These are phyloP conservation scores for Rubia yunnanensis DNA, from an alignment of 257 asterid species.

Conservation along the genomic window DNA sequence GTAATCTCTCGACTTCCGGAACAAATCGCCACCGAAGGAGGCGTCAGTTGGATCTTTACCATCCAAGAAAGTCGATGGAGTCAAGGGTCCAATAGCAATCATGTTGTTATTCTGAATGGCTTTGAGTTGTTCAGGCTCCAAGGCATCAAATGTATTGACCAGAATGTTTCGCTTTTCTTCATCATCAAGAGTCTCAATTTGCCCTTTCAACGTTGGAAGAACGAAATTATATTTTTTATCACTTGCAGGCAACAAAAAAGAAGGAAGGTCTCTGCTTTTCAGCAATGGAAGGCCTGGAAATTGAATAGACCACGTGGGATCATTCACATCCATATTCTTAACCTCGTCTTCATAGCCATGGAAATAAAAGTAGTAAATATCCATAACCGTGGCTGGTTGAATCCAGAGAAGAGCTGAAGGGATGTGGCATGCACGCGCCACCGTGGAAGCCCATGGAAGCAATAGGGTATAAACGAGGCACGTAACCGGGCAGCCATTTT, in stretches of 20 bases:
- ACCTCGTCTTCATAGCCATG: constrained; percentile 26
- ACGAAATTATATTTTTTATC: neutral
- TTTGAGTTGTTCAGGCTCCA: constrained; percentile 17
- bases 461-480: constrained; percentile 22
- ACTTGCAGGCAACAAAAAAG: constrained; percentile 22
- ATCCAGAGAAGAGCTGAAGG: constrained; percentile 30
- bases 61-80: constrained; percentile 10
- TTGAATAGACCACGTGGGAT: constrained; percentile 18
- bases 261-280: constrained; percentile 21
- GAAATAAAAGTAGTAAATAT: constrained; percentile 25
- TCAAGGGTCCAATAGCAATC: constrained; percentile 32
- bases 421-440: constrained; percentile 28
- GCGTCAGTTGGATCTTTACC: neutral
- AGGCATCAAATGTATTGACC: constrained; percentile 25
- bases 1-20: constrained; percentile 10
- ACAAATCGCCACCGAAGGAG: constrained; percentile 8
- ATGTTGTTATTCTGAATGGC: constrained; percentile 18
- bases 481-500: constrained; percentile 14
- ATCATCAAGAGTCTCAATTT: constrained; percentile 16
- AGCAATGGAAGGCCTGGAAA: constrained; percentile 29
- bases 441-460: constrained; percentile 27
- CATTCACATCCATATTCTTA: neutral
- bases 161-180: constrained; percentile 19
- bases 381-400: constrained; percentile 30
- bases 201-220: constrained; percentile 15